These are phyloP conservation scores for Mycena citricolor DNA, from an alignment of 1,284 basidiomycete species.

Conservation along the genomic window DNA sequence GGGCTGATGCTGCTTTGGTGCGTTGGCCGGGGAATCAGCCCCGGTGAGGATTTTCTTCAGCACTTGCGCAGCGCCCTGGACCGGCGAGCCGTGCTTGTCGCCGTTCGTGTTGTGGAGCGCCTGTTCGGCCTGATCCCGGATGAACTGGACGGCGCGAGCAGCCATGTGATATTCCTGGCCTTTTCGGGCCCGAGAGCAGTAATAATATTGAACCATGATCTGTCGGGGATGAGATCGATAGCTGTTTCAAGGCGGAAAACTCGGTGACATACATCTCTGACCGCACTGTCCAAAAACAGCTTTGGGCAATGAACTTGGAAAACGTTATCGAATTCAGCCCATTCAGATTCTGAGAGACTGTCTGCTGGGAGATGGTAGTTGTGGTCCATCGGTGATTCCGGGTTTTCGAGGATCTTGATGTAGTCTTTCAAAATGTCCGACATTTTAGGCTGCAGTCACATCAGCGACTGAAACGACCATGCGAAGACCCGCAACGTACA, in stretches of 20 bases:
- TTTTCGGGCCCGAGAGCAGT: conserved; percentile 72
- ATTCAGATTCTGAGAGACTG: conserved; percentile 66
- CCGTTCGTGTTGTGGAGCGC: conserved; percentile 8
- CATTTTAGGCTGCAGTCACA: no score
- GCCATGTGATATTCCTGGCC: conserved; percentile 90
- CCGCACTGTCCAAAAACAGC: conserved; percentile 77
- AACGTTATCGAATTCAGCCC: conserved; percentile 86
- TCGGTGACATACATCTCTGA: conserved; percentile 63
- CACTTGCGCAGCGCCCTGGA: conserved; percentile 59
- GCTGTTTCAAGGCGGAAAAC: conserved; percentile 1
- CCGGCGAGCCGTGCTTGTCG: conserved; percentile 28
- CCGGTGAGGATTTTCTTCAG: conserved; percentile 61
- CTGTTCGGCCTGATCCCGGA: conserved; percentile 69
- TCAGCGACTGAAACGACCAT: no score
- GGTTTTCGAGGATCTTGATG: conserved; percentile 51
- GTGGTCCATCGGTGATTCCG: conserved; percentile 41
- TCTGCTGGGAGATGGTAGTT: conserved; percentile 69
- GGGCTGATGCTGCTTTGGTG: conserved; percentile 29
- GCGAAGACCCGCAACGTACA: conserved; percentile 26
- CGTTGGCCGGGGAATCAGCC: conserved; percentile 48
- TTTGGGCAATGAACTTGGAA: conserved; percentile 90
- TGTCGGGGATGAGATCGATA: conserved; percentile 31
- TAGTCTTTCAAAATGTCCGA: conserved; percentile 61
- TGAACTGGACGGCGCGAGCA: conserved; percentile 81
- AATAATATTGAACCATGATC: conserved; percentile 90